Evolutionary conservation across 805 yeast species (phyloP), one percentile per base, ranked within the genome.

Genomic region (Kluyveromyces starmeri): DNA sequence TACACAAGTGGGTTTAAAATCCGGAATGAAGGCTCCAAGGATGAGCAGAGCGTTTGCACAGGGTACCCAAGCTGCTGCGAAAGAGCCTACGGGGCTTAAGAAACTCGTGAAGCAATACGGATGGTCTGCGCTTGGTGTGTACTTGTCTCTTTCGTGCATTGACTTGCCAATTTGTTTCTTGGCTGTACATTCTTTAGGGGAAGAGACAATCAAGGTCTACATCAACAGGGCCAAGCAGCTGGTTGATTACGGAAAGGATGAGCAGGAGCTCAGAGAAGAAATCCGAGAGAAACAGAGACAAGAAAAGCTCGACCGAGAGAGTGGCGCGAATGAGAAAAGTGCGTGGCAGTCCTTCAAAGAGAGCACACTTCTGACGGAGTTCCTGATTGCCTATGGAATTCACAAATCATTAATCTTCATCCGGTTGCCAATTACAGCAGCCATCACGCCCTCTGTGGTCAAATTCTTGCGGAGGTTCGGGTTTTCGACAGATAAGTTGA

Each of bases 381-480:
- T 85, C 46, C 77, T 83, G 9, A 71, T 92, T 34, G 97, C 97
- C 0, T 92, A 92, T 55, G 95, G 95, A 2, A 64, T 92, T 29
- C 97, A 92, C 64, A 92, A 92, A 62, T 73, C 88, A 4, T 67
- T 92, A 42, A 71, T 89, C 16, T 73, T 89, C 40, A 70, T 92
- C 27, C 71, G 98, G 42, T 63, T 92, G 4, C 98, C 98, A 10
- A 57, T 85, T 20, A 81, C 96, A 0, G 96, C 96, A 0, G 94
- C 95, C 2, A 70, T 88, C 9, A 86, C 96, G 0, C 98, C 98
- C 5, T 53, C 74, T 1, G 68, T 85, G 2, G 95, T 85, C 4
- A 64, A 58, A 34, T 52, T 63, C 30, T 67, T 89, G 42, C 72
- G 82, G 38, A 61, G 69, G 15, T 75, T 84, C 82, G 96, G 95